Evolutionary conservation across 2,329 filamentous ascomycete genomes (phyloP).

Genomic region (Alternaria dauci): DNA sequence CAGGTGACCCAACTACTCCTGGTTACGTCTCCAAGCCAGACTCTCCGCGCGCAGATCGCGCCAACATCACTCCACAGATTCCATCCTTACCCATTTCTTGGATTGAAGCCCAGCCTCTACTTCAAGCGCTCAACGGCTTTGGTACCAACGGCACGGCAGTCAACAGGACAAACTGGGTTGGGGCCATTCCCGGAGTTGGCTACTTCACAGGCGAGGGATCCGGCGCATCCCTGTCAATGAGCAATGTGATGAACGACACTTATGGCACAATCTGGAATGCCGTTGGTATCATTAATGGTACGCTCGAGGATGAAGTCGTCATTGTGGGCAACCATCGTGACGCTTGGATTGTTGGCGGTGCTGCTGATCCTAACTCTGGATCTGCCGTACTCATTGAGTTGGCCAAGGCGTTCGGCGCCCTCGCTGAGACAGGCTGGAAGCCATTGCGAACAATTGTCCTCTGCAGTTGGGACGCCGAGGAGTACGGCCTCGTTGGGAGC

Average conservation of each 20-base stretch:
- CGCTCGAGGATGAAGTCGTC: slow-evolving; percentile 64
- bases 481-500: slow-evolving; percentile 50
- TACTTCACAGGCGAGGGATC: slow-evolving; percentile 57
- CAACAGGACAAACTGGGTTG: slow-evolving; percentile 51
- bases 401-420: slow-evolving; percentile 59
- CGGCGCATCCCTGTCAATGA: slow-evolving; percentile 57
- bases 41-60: slow-evolving; percentile 72
- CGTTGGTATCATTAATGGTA: slow-evolving; percentile 73
- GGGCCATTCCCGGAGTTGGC: slow-evolving; percentile 46
- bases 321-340: slow-evolving; percentile 64
- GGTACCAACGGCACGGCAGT: slow-evolving; percentile 65
- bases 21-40: slow-evolving; percentile 86
- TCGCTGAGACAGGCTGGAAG: slow-evolving; percentile 60
- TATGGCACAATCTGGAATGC: slow-evolving; percentile 83
- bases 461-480: slow-evolving; percentile 55
- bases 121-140: slow-evolving; percentile 83
- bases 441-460: slow-evolving; percentile 60
- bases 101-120: slow-evolving; percentile 77
- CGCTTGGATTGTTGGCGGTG: slow-evolving; percentile 64
- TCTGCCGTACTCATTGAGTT: slow-evolving; percentile 61
- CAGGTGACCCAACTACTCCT: slow-evolving; percentile 51
- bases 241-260: slow-evolving; percentile 81
- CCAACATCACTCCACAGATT: slow-evolving; percentile 73
- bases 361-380: slow-evolving; percentile 62
- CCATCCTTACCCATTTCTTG: slow-evolving; percentile 90